phyloP scores from a whole-genome alignment of 495 filamentous ascomycete genomes.

The Xylaria intraflava region DNA sequence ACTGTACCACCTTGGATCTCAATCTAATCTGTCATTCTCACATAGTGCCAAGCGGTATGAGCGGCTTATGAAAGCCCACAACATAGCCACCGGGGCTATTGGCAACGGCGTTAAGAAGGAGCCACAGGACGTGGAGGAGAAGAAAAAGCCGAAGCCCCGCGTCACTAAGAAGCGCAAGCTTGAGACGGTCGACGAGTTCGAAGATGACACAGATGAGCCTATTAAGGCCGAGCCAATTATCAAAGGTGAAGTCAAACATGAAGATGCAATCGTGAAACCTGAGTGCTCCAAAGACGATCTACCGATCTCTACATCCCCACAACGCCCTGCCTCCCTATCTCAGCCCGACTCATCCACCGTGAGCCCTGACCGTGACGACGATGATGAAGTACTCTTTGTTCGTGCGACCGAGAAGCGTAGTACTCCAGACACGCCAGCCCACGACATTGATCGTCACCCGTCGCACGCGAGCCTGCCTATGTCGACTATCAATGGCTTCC shows the following conservation, averaged over 20 bases:
- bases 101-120: constrained; percentile 22
- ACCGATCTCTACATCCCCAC: background rate
- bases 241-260: constrained; percentile 28
- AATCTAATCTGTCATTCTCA: background rate
- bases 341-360: constrained; percentile 13
- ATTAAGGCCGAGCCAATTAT: constrained; percentile 22
- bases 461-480: constrained; percentile 18
- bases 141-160: constrained; percentile 14
- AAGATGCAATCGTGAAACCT: constrained; percentile 27
- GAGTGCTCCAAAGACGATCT: constrained; percentile 16
- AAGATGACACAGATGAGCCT: constrained; percentile 31
- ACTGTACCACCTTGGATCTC: background rate
- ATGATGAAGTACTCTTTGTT: constrained; percentile 25
- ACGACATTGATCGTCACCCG: constrained; percentile 10
- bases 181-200: constrained; percentile 23
- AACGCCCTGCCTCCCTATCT: constrained; percentile 1
- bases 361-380: constrained; percentile 13
- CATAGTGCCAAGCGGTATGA: constrained; percentile 58
- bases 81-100: constrained; percentile 27
- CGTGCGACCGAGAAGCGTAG: constrained; percentile 21
- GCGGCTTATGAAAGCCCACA: constrained; percentile 54
- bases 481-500: constrained; percentile 21
- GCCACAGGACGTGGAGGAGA: constrained; percentile 17
- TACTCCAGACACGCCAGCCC: constrained; percentile 2
- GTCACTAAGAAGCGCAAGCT: constrained; percentile 39